Base-by-base conservation (phyloP, 163 green algal genomes). In the Chlamydomonas reinhardtii region DNA sequence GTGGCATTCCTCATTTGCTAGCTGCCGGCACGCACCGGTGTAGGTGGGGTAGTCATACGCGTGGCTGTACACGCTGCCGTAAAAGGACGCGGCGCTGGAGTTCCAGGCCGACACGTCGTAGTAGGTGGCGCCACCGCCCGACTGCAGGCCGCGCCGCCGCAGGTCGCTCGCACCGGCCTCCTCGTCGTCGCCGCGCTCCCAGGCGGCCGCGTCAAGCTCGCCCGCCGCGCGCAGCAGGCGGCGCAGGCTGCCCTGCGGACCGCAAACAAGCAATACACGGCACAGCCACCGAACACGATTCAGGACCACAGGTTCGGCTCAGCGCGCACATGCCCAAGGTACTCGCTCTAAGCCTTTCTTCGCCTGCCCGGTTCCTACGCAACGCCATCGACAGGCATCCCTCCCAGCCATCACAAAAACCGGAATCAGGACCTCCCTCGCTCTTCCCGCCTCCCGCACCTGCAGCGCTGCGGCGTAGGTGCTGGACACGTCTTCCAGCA, bases 1-100 rank as follows among this genome's bases (percentile, higher is more conserved):
- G n/a, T n/a, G n/a, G n/a, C n/a, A n/a, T n/a, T n/a, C n/a, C n/a
- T n/a, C n/a, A n/a, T n/a, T n/a, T n/a, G n/a, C n/a, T n/a, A n/a
- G n/a, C n/a, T n/a, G n/a, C n/a, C 62, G 27, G 0, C 35, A 19
- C 76, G 16, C 65, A 86, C 81, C 82, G 3, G 61, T 61, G 61
- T 87, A 87, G 5, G n/a, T 5, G 24, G 72, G 82, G 72, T 87
- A 87, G 66, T 87, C 71, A 35, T 82, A 75, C 19, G 61, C 27
- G 37, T 87, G 82, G n/a, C 62, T 37, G 71, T 87, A 80, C 27
- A 27, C 5, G 24, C 72, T 82, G 71, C 72, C 82, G 82, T 87
- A 87, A 29, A 12, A 34, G 1, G n/a, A 22, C 4, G 52, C n/a
- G 6, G 25, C 27, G 52, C 52, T 52, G 8, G 52, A 17, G 52